These are phyloP conservation scores for Sabuloglossum arenarium DNA, from an alignment of 495 filamentous ascomycete species.

Conservation along the genomic window DNA sequence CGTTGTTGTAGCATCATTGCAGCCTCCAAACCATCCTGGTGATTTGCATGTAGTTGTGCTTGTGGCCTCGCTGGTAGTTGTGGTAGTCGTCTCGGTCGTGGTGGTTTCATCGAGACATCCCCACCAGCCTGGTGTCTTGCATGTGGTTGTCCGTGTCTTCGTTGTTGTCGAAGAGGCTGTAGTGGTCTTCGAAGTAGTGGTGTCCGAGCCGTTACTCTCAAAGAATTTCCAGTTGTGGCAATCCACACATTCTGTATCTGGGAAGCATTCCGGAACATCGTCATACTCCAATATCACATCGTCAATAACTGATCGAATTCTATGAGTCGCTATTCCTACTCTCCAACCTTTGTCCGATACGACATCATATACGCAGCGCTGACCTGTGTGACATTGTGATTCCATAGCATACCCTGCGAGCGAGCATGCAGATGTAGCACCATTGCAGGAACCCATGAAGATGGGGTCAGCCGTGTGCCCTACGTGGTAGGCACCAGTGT, in stretches of 20 bases:
- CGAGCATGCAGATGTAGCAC: constrained; percentile 66
- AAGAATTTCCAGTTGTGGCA: constrained; percentile 91
- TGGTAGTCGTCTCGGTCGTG: constrained; percentile 25
- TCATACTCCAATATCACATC: constrained; percentile 74
- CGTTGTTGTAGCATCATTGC: constrained; percentile 31
- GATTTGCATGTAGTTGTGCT: constrained; percentile 14
- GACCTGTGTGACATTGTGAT: constrained; percentile 71
- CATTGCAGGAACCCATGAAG: constrained; percentile 86
- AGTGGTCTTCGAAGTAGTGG: constrained; percentile 35
- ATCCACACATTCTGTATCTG: constrained; percentile 61
- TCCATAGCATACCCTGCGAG: constrained; percentile 92
- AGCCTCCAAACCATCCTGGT: constrained; percentile 29
- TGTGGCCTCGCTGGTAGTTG: not conserved
- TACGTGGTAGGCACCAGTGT: constrained; percentile 76
- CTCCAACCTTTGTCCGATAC: constrained; percentile 81
- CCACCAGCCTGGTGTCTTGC: constrained; percentile 76
- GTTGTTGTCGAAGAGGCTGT: constrained; percentile 30
- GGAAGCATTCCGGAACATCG: constrained; percentile 50
- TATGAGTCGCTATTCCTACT: constrained; percentile 65
- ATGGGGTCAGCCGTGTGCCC: constrained; percentile 92
- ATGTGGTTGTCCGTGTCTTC: constrained; percentile 58
- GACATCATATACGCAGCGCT: constrained; percentile 76
- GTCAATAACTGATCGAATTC: constrained; percentile 61
- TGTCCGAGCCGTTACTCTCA: constrained; percentile 65
- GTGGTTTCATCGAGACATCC: constrained; percentile 42